These are phyloP conservation scores for Didymella sp. DNA, from an alignment of 2,329 filamentous ascomycete species.

Conservation along the genomic window DNA sequence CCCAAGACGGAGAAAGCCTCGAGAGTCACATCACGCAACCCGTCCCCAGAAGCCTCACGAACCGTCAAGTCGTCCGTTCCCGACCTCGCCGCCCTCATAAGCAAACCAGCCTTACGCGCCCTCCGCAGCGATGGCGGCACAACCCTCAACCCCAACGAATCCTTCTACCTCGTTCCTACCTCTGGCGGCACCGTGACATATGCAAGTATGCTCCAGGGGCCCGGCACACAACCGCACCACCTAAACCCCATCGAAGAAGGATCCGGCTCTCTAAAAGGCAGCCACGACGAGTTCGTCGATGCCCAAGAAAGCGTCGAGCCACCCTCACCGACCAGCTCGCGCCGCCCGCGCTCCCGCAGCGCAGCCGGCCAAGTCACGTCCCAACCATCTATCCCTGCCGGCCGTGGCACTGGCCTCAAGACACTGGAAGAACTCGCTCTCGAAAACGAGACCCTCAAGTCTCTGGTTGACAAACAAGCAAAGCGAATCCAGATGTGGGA, in stretches of 20 bases:
- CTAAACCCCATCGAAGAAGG: constrained; percentile 52
- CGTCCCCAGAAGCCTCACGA: constrained; percentile 40
- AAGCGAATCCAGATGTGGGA: constrained; percentile 93
- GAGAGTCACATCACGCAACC: constrained; percentile 33
- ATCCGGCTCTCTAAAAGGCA: constrained; percentile 36
- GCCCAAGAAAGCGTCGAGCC: constrained; percentile 70
- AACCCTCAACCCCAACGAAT: constrained; percentile 52
- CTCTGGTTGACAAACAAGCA: constrained; percentile 83
- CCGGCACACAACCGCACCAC: constrained; percentile 46
- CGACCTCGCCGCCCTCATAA: constrained; percentile 84
- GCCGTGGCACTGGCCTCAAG: constrained; percentile 58
- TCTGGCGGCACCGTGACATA: constrained; percentile 93
- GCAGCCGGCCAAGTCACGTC: constrained; percentile 27
- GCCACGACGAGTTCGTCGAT: constrained; percentile 83
- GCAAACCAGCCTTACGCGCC: constrained; percentile 81
- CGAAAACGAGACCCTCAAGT: constrained; percentile 86
- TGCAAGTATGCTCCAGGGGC: constrained; percentile 74
- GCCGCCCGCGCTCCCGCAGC: constrained; percentile 38
- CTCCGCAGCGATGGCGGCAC: constrained; percentile 69
- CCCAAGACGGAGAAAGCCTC: constrained; percentile 31
- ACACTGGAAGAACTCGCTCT: constrained; percentile 86
- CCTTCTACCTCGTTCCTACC: constrained; percentile 91
- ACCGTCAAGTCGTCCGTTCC: constrained; percentile 63
- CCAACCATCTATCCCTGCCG: constrained; percentile 42
- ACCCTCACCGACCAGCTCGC: constrained; percentile 54